Base-by-base conservation (phyloP, 176 grass and related monocot genomes). In the Musa acuminata region DNA sequence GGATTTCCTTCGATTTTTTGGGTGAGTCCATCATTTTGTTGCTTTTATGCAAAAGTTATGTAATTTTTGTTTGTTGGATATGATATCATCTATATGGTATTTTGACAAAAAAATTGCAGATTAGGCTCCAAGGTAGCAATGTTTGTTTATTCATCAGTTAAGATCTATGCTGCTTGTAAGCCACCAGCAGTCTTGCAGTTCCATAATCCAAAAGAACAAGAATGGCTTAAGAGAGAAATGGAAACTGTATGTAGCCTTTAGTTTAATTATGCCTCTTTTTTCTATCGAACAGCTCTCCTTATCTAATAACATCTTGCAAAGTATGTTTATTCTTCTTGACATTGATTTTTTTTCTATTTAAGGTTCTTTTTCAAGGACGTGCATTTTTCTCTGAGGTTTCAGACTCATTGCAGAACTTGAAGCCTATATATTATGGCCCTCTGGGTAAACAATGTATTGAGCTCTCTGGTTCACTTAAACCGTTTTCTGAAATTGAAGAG, bases 1-100 rank as follows among this genome's bases (percentile, higher is more conserved):
- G 62, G 93, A 97, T 67, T 97, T 90, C 52, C 77, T 97, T 76
- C 85, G 93, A 13, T 97, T 93, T 79, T 97, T 93, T 74, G 90
- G 93, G 93, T 97, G 90, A 67, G 80, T 77, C 10, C 50, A 70
- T 11, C 43, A 72, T 17, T n/a, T 69, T 67, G 57, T 71, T 55
- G 57, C 67, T 74, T 60, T 2, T 76, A 11, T 25, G 8, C 50
- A 13, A 17, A 73, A 72, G 7, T 27, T 80, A 23, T 13, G 60
- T 20, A 11, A 43, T 22, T 57, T 51, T 79, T 57, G 10, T 23
- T 53, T 52, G n/a, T 26, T 59, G 24, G 13, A 58, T 16, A 10
- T 77, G n/a, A 8, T 29, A 62, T 49, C 16, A 2, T n/a, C 53
- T 1, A 64, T n/a, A n/a, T 8, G 59, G 54, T 67, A 22, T 67